A percentile compares a stretch with the other conserved stretches of the same genome.
These are phyloP conservation scores for Diphasiastrum complanatum DNA, from an alignment of 83 land plant genomes.

Conservation along the genomic window DNA sequence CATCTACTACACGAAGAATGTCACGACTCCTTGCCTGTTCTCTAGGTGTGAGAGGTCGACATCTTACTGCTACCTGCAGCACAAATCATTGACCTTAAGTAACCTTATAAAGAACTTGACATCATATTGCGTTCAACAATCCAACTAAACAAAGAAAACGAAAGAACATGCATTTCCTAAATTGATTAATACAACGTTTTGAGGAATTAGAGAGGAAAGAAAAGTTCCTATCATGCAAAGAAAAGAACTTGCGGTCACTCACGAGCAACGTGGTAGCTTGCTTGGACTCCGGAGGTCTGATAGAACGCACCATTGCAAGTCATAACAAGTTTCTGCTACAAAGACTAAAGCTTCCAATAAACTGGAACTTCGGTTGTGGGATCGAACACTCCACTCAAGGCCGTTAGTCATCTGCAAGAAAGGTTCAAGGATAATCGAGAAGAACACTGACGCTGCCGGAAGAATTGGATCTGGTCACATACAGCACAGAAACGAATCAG, in stretches of 20 bases:
- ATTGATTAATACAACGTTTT: background rate
- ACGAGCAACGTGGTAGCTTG: constrained; percentile 67
- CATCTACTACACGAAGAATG: constrained; percentile 60
- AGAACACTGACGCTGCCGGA: too few relatives aligned
- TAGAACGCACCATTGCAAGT: constrained; percentile 66
- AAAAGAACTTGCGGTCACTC: background rate
- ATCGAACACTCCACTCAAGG: too few relatives aligned
- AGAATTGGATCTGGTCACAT: too few relatives aligned
- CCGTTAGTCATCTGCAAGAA: too few relatives aligned
- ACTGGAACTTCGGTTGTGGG: too few relatives aligned
- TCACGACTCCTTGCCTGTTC: constrained; percentile 44
- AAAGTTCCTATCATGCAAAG: background rate
- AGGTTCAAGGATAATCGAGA: too few relatives aligned
- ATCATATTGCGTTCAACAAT: too few relatives aligned
- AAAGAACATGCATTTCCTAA: background rate
- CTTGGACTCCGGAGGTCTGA: constrained; percentile 67
- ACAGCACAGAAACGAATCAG: too few relatives aligned
- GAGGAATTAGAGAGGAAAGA: constrained; percentile 10
- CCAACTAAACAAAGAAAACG: background rate
- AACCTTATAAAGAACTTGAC: too few relatives aligned
- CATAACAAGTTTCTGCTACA: too few relatives aligned
- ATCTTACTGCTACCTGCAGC: constrained; percentile 85
- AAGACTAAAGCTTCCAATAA: too few relatives aligned
- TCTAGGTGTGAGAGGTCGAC: constrained; percentile 54
- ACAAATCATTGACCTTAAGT: too few relatives aligned